These are phyloP conservation scores for Paraglomus brasilianum DNA, from an alignment of 192 early-diverging fungal genomes.

Conservation along the genomic window DNA sequence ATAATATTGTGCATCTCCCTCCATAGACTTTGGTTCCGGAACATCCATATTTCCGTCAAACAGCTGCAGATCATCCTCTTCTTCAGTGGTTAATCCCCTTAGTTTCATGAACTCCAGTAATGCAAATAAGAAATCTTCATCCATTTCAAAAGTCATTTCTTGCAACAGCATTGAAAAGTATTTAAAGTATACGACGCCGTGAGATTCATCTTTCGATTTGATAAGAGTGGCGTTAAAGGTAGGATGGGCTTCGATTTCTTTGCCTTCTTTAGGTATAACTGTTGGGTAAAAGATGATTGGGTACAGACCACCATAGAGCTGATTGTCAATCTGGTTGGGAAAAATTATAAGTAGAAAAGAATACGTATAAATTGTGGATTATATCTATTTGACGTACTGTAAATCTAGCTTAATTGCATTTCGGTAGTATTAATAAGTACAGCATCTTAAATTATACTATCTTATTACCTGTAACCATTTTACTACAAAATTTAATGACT, in stretches of 20 bases:
- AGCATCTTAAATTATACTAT: too few species aligned
- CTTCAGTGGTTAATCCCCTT: conserved; percentile 44
- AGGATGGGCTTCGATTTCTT: conserved; percentile 53
- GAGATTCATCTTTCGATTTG: conserved; percentile 88
- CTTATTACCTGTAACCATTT: conserved; percentile 79
- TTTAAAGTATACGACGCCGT: conserved; percentile 94
- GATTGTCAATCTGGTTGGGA: conserved; percentile 88
- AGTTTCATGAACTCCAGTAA: conserved; percentile 87
- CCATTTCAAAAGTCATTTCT: conserved; percentile 91
- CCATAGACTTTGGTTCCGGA: conserved; percentile 66
- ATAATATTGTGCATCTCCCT: conserved; percentile 77
- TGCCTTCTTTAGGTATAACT: conserved; percentile 70
- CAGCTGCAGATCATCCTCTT: conserved; percentile 53
- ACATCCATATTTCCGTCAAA: conserved; percentile 60
- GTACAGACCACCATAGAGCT: conserved; percentile 80
- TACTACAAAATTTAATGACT: conserved; percentile 71
- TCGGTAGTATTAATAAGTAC: conserved; percentile 28
- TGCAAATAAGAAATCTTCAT: conserved; percentile 88
- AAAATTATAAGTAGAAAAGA: not conserved
- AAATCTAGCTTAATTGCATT: not conserved
- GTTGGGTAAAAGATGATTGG: conserved; percentile 97
- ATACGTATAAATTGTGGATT: conserved; percentile 27
- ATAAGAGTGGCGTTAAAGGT: conserved; percentile 75
- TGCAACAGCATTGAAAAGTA: conserved; percentile 91
- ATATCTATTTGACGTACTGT: not conserved